phyloP scores from a whole-genome alignment of 2,329 filamentous ascomycete genomes.

The Aureobasidium subglaciale region DNA sequence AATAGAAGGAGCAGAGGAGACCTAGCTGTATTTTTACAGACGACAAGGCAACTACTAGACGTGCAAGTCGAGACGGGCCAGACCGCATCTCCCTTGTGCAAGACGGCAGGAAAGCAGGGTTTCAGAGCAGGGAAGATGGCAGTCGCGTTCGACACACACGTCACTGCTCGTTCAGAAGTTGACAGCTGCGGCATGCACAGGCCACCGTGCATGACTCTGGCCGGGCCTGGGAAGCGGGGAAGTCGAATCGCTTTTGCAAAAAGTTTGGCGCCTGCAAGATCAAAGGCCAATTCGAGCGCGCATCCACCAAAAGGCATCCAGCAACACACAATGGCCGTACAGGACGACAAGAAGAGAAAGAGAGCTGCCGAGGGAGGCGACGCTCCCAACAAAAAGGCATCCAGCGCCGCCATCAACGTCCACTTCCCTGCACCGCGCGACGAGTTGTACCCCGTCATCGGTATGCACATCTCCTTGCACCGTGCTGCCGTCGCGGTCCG shows the following conservation, averaged over 20 bases:
- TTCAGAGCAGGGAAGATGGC: not conserved
- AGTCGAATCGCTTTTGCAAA: slow-evolving; percentile 1
- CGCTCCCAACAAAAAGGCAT: slow-evolving; percentile 33
- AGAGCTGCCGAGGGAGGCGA: slow-evolving; percentile 36
- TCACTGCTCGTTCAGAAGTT: not conserved
- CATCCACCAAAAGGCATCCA: not conserved
- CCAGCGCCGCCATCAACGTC: slow-evolving; percentile 24
- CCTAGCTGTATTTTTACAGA: not conserved
- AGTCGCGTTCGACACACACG: not conserved
- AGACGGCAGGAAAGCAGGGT: slow-evolving; percentile 3
- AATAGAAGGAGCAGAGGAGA: not conserved
- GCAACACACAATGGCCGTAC: slow-evolving; percentile 23
- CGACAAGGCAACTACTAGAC: not conserved
- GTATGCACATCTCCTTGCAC: not conserved
- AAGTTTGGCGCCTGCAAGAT: slow-evolving; percentile 1
- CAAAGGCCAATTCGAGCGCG: too few species aligned
- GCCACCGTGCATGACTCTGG: not conserved
- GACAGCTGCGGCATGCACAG: not conserved
- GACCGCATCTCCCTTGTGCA: not conserved
- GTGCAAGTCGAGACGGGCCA: not conserved
- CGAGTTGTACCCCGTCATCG: slow-evolving; percentile 18
- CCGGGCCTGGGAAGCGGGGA: not conserved
- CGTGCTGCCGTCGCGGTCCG: not conserved
- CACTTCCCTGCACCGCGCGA: slow-evolving; percentile 15
- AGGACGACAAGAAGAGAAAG: slow-evolving; percentile 46